Percentiles rank a stretch among this genome's conserved stretches.
phyloP scores from a whole-genome alignment of 1,139 yeast genomes.

The Blastobotrys aristatus region DNA sequence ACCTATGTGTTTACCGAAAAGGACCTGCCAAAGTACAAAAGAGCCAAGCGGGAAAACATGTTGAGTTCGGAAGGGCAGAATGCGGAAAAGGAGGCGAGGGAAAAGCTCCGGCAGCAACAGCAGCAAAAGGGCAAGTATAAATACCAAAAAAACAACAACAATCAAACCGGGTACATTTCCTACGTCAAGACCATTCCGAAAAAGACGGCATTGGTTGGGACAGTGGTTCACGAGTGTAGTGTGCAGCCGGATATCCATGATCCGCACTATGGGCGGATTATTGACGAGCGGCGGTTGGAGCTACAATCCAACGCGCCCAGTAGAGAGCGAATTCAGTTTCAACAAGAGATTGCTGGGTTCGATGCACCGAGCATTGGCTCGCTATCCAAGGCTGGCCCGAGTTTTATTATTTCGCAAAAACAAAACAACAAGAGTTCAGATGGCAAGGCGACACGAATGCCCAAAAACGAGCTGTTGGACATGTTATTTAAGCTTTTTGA shows the following conservation, averaged over 20 bases:
- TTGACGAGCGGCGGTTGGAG: constrained; percentile 47
- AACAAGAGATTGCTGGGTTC: constrained; percentile 83
- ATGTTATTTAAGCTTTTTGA: constrained; percentile 83
- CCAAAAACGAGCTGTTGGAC: constrained; percentile 86
- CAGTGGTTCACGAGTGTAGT: constrained; percentile 88
- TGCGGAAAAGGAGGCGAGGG: constrained; percentile 67
- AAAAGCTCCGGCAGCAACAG: constrained; percentile 40
- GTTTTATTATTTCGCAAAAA: constrained; percentile 34
- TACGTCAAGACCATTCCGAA: constrained; percentile 38
- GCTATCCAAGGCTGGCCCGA: constrained; percentile 15
- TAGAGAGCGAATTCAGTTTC: constrained; percentile 71
- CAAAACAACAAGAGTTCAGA: constrained; percentile 47
- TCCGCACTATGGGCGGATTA: constrained; percentile 57
- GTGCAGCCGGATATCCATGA: constrained; percentile 75
- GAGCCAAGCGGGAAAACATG: constrained; percentile 9
- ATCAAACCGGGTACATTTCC: constrained; percentile 22
- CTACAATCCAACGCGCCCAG: constrained; percentile 38
- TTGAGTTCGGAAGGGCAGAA: constrained; percentile 9
- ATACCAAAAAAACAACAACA: not conserved
- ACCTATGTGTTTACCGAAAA: constrained; percentile 90
- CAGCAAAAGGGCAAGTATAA: constrained; percentile 2
- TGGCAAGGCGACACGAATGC: constrained; percentile 91
- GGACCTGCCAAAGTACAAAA: constrained; percentile 62
- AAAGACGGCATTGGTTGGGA: constrained; percentile 80
- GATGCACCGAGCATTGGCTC: constrained; percentile 55